A percentile compares a stretch with the other conserved stretches of the same genome.
These are phyloP conservation scores for Chenopodium album DNA, from an alignment of 148 eudicot genomes.

Conservation along the genomic window DNA sequence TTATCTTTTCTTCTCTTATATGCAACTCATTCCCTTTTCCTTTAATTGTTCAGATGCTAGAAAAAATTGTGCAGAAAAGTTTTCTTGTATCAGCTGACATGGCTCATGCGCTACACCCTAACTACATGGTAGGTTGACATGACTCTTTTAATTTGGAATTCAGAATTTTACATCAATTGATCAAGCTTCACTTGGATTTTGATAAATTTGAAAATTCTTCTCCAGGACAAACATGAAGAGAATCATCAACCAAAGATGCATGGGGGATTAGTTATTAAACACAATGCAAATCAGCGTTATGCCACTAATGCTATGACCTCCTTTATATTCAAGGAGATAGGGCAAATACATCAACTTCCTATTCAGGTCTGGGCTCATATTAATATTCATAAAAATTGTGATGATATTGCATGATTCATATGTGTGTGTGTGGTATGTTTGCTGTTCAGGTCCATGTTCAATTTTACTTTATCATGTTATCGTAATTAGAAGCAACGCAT, in stretches of 20 bases:
- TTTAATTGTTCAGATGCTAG: slow-evolving; percentile 48
- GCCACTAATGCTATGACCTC: slow-evolving; percentile 96
- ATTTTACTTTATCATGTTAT: too few relatives aligned
- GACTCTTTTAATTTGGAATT: not conserved
- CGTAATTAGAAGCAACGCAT: too few relatives aligned
- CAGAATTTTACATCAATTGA: not conserved
- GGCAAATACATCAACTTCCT: slow-evolving; percentile 68
- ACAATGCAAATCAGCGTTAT: slow-evolving; percentile 97
- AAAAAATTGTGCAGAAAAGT: slow-evolving; percentile 82
- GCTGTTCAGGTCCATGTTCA: too few relatives aligned
- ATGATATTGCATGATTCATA: not conserved
- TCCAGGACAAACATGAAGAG: slow-evolving; percentile 95
- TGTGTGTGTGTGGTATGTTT: not conserved
- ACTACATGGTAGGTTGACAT: slow-evolving; percentile 64
- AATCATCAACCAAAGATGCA: slow-evolving; percentile 98
- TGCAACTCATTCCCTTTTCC: not conserved
- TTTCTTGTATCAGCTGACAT: slow-evolving; percentile 96
- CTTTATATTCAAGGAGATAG: slow-evolving; percentile 90
- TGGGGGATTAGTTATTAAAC: slow-evolving; percentile 87
- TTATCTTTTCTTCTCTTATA: not conserved
- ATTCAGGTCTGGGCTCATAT: slow-evolving; percentile 58
- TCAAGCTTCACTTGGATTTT: not conserved
- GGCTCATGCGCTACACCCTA: slow-evolving; percentile 99
- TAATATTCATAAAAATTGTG: not conserved
- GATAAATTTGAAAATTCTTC: not conserved